Base-by-base conservation (phyloP, 2,329 filamentous ascomycete genomes). In the Aspergillus pseudonomiae region DNA sequence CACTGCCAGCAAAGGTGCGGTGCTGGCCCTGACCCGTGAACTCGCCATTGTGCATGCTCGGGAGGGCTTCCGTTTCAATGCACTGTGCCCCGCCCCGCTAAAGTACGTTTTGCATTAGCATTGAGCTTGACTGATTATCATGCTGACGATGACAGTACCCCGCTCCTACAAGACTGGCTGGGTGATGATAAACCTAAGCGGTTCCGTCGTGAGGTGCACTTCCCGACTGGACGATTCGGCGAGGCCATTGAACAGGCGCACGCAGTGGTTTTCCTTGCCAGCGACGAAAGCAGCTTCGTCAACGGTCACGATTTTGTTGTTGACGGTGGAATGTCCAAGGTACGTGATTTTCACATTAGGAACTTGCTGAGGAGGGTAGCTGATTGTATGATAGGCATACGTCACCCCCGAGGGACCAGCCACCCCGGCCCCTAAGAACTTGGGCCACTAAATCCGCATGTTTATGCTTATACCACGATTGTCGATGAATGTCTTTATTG, bases 271-370 rank as follows among this genome's bases (percentile, higher is more conserved):
- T 96, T 96, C 82, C 80, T 96, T 65, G 93, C 93, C 11, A 93
- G 89, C 68, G 93, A 96, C 70, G 93, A 96, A 83, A 89, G 90
- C 74, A 92, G 91, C 83, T 96, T 96, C 72, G 91, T 96, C 74
- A 96, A 95, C 68, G 93, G 91, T 12, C 90, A 88, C 63, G 95
- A 98, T 76, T 96, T 98, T 81, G 90, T 96, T 5, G 93, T 98
- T 30, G 94, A 99, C 73, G 95, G 95, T 63, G 94, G 94, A 64
- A 92, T 99, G 92, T 94, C 89, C 73, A 97, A 83, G 81, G 46
- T 50, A 28, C 19, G 46, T 19, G 19, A 28, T 30, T 30, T 19
- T 28, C 26, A 28, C 1, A 19, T 19, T 30, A n/a, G 1, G 5
- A 30, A 50, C 16, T 11, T 28, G 14, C 24, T 30, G 7, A 14